A percentile compares a stretch with the other conserved stretches of the same genome.
These are phyloP conservation scores for Taphrina wiesneri DNA, from an alignment of 1,139 yeast genomes.

Conservation along the genomic window DNA sequence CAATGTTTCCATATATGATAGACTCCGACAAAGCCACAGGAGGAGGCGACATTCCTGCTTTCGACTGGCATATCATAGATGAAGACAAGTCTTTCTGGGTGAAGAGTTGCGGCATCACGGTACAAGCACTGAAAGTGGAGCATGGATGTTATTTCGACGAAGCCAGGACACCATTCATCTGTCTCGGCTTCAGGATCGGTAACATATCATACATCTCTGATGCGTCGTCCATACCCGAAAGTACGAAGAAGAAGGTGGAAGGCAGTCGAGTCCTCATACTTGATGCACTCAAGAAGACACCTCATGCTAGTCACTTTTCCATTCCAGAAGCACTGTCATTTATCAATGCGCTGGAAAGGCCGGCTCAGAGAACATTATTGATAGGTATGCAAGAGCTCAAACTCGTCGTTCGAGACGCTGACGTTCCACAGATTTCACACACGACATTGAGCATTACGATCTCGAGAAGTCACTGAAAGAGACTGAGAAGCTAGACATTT, in stretches of 20 bases:
- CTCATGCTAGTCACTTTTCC: constrained; percentile 36
- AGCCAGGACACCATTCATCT: constrained; percentile 32
- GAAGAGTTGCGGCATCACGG: constrained; percentile 28
- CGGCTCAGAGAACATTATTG: constrained; percentile 63
- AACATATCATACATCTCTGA: constrained; percentile 37
- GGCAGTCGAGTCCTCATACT: constrained; percentile 36
- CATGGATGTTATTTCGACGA: constrained; percentile 36
- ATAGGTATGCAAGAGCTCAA: constrained; percentile 49
- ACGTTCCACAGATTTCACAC: constrained; percentile 52
- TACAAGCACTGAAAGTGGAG: constrained; percentile 36
- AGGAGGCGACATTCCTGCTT: constrained; percentile 38
- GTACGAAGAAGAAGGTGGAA: constrained; percentile 26
- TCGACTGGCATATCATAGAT: constrained; percentile 34
- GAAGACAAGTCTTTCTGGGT: constrained; percentile 32
- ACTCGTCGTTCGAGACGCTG: constrained; percentile 68
- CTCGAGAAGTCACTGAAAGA: constrained; percentile 28
- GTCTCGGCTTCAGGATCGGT: constrained; percentile 36
- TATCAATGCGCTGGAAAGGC: constrained; percentile 53
- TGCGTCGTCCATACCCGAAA: constrained; percentile 32
- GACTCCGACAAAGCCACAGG: constrained; percentile 35
- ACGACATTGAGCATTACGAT: constrained; percentile 59
- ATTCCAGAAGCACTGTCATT: constrained; percentile 36
- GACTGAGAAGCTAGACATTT: constrained; percentile 16
- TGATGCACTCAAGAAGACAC: constrained; percentile 34
- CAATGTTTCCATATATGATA: constrained; percentile 36